Base-by-base conservation (phyloP, 1,284 basidiomycete genomes). In the Leccinum pallidistipes region DNA sequence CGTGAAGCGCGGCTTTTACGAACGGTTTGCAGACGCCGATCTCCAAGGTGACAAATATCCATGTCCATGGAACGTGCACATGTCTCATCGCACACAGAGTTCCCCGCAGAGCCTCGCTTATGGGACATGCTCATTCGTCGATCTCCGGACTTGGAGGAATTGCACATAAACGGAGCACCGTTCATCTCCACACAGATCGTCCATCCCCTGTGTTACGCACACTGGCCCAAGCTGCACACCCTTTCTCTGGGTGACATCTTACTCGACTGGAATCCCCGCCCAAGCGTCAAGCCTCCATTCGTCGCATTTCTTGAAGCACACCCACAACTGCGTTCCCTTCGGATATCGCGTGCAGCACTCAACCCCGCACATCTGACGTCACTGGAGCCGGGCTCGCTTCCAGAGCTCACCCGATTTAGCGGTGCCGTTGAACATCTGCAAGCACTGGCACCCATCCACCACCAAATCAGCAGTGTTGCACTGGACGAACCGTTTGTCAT, bases 111-210 rank as follows among this genome's bases (percentile, higher is more conserved):
- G 36, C 43, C 61, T 70, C 77, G 64, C 73, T 76, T 91, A 51
- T 88, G 86, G 85, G 80, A 85, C 62, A 89, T 91, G 88, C 80
- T 91, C 58, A 81, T 84, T 59, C 74, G 77, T 24, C 80, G 80
- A 34, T 87, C 85, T 66, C 86, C 85, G 1, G 77, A 86, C 66
- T 80, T 90, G 9, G 82, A 88, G 71, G 83, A 86, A 56, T 78
- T 91, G 4, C 73, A 77, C 40, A 79, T 91, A 43, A 80, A 82
- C 24, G 87, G 87, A 1, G 77, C 76, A 27, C 85, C 85, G 1
- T 75, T 82, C 24, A 78, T 85, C 50, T 78, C 81, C 18, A 71
- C 63, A 70, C 55, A 81, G 77, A 54, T 56, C 59, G 76, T 76
- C 2, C 75, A 75, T 16, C 76, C 74, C 0, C 70, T 86, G 6